Percentiles rank a stretch among this genome's conserved stretches.
Conservation (phyloP, 106 monocot genomes). For the Triglochin maritima region DNA sequence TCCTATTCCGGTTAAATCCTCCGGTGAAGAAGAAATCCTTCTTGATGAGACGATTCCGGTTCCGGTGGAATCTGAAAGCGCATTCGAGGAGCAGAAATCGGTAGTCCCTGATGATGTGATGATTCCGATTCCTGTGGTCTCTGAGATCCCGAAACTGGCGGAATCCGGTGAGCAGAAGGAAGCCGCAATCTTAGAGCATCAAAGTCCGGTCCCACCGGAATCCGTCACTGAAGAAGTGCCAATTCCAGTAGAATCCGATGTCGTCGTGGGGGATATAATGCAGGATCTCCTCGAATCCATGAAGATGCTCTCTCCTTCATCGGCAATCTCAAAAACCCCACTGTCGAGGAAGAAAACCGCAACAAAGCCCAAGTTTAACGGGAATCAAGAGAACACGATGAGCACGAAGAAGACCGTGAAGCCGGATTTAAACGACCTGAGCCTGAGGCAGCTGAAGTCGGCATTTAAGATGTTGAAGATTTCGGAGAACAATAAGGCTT, state of each 20-base stretch:
- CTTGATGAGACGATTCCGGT: too few species aligned
- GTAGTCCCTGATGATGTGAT: too few species aligned
- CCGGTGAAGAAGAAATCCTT: too few species aligned
- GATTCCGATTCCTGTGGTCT: too few species aligned
- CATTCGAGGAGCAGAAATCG: too few species aligned
- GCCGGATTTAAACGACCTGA: background rate
- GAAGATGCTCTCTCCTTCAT: too few species aligned
- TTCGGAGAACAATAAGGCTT: conserved; percentile 1
- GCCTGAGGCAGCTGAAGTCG: background rate
- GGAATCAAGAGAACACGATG: background rate
- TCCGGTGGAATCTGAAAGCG: too few species aligned
- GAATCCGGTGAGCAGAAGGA: background rate
- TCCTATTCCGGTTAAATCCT: too few species aligned
- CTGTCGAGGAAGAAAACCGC: background rate
- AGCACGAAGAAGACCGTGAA: background rate
- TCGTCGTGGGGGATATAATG: background rate
- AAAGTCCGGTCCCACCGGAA: background rate
- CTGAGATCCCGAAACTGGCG: background rate
- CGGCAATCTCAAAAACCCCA: background rate
- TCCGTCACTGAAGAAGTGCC: background rate
- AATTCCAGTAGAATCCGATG: background rate
- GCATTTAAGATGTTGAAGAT: background rate
- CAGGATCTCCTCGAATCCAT: too few species aligned
- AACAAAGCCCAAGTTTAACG: background rate
- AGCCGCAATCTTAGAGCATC: background rate